Conservation (phyloP, 2,329 filamentous ascomycete genomes). For the Diaporthe sp. region DNA sequence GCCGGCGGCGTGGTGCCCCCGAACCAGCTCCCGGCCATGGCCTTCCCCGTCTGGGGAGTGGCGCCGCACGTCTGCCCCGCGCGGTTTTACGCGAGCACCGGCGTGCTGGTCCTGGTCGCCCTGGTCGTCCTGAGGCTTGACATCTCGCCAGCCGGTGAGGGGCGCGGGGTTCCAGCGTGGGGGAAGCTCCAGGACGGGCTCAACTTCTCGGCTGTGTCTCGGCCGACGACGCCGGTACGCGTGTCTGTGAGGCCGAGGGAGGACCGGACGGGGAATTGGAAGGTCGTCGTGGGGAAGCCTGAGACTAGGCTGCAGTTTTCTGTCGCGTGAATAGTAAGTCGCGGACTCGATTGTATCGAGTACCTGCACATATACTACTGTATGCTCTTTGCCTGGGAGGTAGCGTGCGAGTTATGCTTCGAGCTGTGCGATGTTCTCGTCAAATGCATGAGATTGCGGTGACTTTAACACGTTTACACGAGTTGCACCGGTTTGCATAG, state of each 20-base stretch:
- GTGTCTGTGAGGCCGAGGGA: constrained; percentile 7
- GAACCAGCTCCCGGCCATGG: constrained; percentile 36
- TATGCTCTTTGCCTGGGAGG: background rate
- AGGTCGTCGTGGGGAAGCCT: background rate
- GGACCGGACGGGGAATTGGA: background rate
- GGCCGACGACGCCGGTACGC: background rate
- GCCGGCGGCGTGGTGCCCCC: constrained; percentile 21
- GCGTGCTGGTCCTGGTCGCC: constrained; percentile 46
- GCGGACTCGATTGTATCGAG: background rate
- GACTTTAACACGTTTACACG: too few relatives aligned
- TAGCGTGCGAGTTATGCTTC: background rate
- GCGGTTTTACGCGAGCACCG: constrained; percentile 47
- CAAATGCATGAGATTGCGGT: background rate
- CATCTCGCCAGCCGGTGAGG: constrained; percentile 35
- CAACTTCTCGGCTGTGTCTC: background rate
- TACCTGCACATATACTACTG: background rate
- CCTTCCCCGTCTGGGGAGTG: constrained; percentile 41
- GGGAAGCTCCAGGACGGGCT: background rate
- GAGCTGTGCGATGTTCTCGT: too few relatives aligned
- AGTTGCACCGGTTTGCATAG: background rate
- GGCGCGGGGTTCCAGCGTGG: background rate
- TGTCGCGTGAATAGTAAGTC: background rate
- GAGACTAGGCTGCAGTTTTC: constrained; percentile 29
- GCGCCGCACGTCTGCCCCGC: constrained; percentile 47
- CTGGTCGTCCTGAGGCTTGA: constrained; percentile 45